Evolutionary conservation across 176 grass and related monocot genomes (phyloP).

Genomic region (Avena sativa): DNA sequence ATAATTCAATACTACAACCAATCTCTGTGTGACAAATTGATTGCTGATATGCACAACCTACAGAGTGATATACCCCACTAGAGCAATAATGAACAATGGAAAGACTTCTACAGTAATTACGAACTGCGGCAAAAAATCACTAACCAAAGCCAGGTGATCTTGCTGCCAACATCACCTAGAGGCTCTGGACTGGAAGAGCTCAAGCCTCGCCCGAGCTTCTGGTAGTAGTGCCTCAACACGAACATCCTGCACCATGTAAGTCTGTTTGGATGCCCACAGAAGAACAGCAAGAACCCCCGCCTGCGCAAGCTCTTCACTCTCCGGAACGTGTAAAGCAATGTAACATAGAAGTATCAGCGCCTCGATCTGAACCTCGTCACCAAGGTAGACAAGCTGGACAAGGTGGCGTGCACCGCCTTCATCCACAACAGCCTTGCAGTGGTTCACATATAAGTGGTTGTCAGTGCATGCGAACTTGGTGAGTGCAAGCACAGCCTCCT

Average conservation of each 20-base stretch:
- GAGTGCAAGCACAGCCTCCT: constrained; percentile 76
- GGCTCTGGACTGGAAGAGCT: constrained; percentile 77
- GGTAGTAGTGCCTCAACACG: constrained; percentile 65
- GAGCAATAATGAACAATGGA: constrained; percentile 40
- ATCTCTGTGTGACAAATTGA: constrained; percentile 40
- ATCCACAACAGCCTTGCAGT: constrained; percentile 79
- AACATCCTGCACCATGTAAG: constrained; percentile 70
- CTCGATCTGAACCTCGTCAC: constrained; percentile 78
- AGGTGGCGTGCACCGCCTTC: constrained; percentile 69
- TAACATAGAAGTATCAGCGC: constrained; percentile 80
- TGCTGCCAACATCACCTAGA: constrained; percentile 48
- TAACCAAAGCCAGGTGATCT: constrained; percentile 29
- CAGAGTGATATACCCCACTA: constrained; percentile 36
- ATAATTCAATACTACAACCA: constrained; percentile 44
- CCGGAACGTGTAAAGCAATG: constrained; percentile 75
- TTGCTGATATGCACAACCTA: constrained; percentile 45
- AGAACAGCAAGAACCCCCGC: constrained; percentile 74
- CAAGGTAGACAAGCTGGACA: constrained; percentile 86
- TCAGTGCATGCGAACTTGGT: constrained; percentile 79
- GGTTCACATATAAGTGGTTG: constrained; percentile 75
- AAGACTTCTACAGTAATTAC: constrained; percentile 46
- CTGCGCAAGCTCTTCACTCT: constrained; percentile 79
- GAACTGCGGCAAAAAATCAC: constrained; percentile 30
- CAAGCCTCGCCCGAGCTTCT: constrained; percentile 61
- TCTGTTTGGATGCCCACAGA: constrained; percentile 90